phyloP scores from a whole-genome alignment of 2,329 filamentous ascomycete genomes.

The Sarocladiaceae sp. region DNA sequence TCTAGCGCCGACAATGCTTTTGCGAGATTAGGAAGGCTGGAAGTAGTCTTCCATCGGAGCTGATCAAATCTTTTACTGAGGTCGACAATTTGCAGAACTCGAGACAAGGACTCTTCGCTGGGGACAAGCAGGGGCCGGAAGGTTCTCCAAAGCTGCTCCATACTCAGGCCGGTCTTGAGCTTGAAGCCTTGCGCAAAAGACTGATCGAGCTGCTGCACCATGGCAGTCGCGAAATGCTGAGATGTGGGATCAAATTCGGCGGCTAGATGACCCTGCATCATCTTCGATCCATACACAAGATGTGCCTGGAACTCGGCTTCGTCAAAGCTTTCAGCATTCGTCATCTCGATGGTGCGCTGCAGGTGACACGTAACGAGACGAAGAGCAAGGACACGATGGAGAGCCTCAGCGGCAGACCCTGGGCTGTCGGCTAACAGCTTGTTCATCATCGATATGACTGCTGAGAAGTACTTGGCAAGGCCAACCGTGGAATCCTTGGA shows the following conservation, averaged over 20 bases:
- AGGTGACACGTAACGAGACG: conserved; percentile 45
- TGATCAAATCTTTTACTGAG: conserved; percentile 55
- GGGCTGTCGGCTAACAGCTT: conserved; percentile 31
- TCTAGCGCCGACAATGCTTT: conserved; percentile 49
- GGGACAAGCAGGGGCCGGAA: conserved; percentile 59
- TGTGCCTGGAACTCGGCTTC: conserved; percentile 61
- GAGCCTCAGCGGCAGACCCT: not conserved
- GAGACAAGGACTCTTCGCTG: conserved; percentile 36
- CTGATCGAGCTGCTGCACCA: conserved; percentile 1
- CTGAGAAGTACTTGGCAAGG: conserved; percentile 44
- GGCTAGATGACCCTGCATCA: conserved; percentile 30
- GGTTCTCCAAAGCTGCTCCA: conserved; percentile 71
- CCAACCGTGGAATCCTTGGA: conserved; percentile 55
- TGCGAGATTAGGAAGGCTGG: conserved; percentile 44
- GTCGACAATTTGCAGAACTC: conserved; percentile 44
- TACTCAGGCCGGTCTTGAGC: conserved; percentile 67
- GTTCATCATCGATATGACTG: conserved; percentile 34
- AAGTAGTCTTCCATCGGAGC: conserved; percentile 51
- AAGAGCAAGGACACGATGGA: conserved; percentile 22
- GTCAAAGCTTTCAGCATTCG: conserved; percentile 43
- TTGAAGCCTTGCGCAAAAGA: conserved; percentile 64
- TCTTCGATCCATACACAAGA: conserved; percentile 42
- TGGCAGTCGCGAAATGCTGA: conserved; percentile 28
- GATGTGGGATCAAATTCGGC: conserved; percentile 18
- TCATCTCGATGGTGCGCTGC: conserved; percentile 44